Percentiles rank a stretch among this genome's conserved stretches.
phyloP scores from a whole-genome alignment of 352 stramenopile genomes.

The Lagenidium sp. region DNA sequence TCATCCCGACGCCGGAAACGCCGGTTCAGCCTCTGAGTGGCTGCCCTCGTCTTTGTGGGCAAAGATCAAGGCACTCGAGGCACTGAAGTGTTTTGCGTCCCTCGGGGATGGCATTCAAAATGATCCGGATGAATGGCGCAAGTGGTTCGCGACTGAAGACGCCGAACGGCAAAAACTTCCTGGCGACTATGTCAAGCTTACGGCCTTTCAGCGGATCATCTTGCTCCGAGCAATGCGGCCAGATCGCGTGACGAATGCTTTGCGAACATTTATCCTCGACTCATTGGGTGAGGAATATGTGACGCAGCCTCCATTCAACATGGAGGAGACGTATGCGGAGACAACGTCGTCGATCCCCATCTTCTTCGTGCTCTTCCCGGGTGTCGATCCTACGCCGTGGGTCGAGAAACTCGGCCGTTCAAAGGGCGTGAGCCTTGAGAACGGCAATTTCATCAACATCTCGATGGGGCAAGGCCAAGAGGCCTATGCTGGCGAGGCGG shows the following conservation, averaged over 20 bases:
- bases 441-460: conserved; percentile 96
- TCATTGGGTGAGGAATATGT: conserved; percentile 88
- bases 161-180: conserved; percentile 92
- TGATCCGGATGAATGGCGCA: conserved; percentile 94
- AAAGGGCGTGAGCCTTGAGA: conserved; percentile 87
- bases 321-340: conserved; percentile 88
- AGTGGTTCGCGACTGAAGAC: conserved; percentile 95
- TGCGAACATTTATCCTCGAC: conserved; percentile 89
- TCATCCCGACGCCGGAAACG: conserved; percentile 86
- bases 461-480: conserved; percentile 92
- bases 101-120: conserved; percentile 95
- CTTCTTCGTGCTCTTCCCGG: conserved; percentile 94
- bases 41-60: conserved; percentile 85
- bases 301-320: conserved; percentile 89
- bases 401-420: conserved; percentile 87
- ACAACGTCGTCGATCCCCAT: conserved; percentile 90
- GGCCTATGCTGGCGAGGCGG: conserved; percentile 84
- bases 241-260: conserved; percentile 91
- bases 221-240: conserved; percentile 89
- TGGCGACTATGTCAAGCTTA: conserved; percentile 86
- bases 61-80: conserved; percentile 91
- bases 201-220: conserved; percentile 79
- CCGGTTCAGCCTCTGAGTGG: conserved; percentile 91
- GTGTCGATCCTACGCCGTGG: conserved; percentile 92
- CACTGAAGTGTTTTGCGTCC: conserved; percentile 87